These are phyloP conservation scores for Penicillium palitans DNA, from an alignment of 2,329 filamentous ascomycete species.

Conservation along the genomic window DNA sequence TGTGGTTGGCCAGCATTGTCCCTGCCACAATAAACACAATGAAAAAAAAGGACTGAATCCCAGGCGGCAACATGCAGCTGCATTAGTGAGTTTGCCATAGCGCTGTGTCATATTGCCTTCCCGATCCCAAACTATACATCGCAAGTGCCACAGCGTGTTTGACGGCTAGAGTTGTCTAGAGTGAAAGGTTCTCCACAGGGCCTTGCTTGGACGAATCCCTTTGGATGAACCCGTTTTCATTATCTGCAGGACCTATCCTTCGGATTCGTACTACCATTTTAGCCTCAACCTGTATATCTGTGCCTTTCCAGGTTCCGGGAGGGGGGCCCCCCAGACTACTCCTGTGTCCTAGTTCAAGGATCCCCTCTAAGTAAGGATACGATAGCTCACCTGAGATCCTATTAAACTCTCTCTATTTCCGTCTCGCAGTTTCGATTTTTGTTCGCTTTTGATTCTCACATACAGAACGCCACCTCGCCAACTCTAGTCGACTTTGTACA, in stretches of 20 bases:
- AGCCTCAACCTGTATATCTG: slow-evolving; percentile 17
- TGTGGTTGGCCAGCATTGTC: slow-evolving; percentile 1
- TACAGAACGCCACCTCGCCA: slow-evolving; percentile 3
- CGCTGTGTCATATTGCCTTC: slow-evolving; percentile 7
- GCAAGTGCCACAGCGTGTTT: slow-evolving; percentile 1
- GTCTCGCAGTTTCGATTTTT: slow-evolving; percentile 15
- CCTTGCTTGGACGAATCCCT: slow-evolving; percentile 5
- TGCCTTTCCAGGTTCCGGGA: slow-evolving; percentile 18
- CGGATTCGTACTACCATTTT: slow-evolving; percentile 18
- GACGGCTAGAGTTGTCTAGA: not conserved
- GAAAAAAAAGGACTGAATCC: not conserved
- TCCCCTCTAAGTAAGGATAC: slow-evolving; percentile 17
- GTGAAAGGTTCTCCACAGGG: not conserved
- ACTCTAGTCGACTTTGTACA: slow-evolving; percentile 8
- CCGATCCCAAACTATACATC: not conserved
- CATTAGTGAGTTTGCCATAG: not conserved
- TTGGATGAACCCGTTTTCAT: slow-evolving; percentile 5
- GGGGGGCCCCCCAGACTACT: slow-evolving; percentile 6
- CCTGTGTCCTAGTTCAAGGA: slow-evolving; percentile 21
- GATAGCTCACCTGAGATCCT: slow-evolving; percentile 22
- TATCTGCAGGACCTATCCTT: slow-evolving; percentile 10
- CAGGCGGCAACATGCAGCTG: not conserved
- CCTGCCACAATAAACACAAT: slow-evolving; percentile 3
- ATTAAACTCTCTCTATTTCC: slow-evolving; percentile 19
- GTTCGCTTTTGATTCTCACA: slow-evolving; percentile 2